Conservation (phyloP, 352 stramenopile genomes). For the Phytophthora multivora region DNA sequence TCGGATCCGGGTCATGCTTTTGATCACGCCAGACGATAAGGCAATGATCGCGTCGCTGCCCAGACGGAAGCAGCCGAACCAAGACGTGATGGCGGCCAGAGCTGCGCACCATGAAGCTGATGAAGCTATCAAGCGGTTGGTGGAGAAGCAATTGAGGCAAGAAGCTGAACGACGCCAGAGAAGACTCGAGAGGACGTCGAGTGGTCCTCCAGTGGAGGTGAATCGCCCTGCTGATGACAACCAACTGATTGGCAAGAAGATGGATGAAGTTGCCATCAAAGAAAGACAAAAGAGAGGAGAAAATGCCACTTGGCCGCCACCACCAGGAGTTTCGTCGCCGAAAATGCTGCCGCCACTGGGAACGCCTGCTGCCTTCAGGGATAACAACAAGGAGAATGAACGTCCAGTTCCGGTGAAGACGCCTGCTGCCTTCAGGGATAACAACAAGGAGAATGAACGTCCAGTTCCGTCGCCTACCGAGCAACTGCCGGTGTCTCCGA, state of each 20-base stretch:
- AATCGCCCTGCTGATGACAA: constrained; percentile 10
- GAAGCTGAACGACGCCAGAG: constrained; percentile 36
- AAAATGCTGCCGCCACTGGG: constrained; percentile 34
- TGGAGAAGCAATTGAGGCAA: constrained; percentile 45
- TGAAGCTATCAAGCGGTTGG: constrained; percentile 61
- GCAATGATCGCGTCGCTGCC: background rate
- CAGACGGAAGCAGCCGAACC: constrained; percentile 32
- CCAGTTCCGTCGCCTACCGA: constrained; percentile 3
- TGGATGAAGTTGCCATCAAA: constrained; percentile 20
- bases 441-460: background rate
- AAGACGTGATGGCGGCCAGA: constrained; percentile 50
- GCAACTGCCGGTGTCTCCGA: constrained; percentile 24
- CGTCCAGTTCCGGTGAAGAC: too few relatives aligned
- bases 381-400: constrained; percentile 2
- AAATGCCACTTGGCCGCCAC: constrained; percentile 31
- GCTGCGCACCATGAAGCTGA: constrained; percentile 65
- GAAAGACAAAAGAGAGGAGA: constrained; percentile 18
- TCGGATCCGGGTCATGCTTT: constrained; percentile 50
- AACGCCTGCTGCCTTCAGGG: constrained; percentile 10
- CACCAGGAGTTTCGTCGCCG: constrained; percentile 24
- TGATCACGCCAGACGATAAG: constrained; percentile 32
- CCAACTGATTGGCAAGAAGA: constrained; percentile 11
- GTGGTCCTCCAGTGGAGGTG: constrained; percentile 26
- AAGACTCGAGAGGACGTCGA: constrained; percentile 19
- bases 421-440: constrained; percentile 12